phyloP scores from a whole-genome alignment of 1,139 yeast species.

The Yamadazyma dushanensis region DNA sequence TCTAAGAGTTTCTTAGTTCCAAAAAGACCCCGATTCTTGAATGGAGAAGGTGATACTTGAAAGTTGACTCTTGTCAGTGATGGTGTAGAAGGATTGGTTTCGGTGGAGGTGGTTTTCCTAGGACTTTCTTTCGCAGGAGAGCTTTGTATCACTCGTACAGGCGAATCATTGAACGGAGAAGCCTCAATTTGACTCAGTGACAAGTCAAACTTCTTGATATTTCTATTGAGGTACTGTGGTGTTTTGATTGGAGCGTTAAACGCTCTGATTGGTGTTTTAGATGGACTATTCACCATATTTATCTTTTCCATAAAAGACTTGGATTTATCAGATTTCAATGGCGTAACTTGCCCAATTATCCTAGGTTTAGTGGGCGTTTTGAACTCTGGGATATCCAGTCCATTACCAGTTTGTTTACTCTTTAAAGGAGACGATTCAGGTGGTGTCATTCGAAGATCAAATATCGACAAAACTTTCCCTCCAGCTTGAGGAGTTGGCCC shows the following conservation, averaged over 20 bases:
- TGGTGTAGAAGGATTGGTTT: constrained; percentile 6
- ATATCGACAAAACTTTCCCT: constrained; percentile 67
- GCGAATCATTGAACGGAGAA: constrained; percentile 11
- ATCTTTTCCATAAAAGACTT: constrained; percentile 15
- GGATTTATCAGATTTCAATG: constrained; percentile 8
- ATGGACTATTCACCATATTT: constrained; percentile 11
- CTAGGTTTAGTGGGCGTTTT: constrained; percentile 35
- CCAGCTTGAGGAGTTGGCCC: constrained; percentile 81
- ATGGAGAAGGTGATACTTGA: constrained; percentile 48
- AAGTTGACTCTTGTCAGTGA: constrained; percentile 21
- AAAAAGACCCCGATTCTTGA: constrained; percentile 36
- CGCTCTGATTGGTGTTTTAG: constrained; percentile 10
- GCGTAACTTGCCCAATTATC: constrained; percentile 11
- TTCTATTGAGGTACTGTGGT: constrained; percentile 34
- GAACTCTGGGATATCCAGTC: constrained; percentile 18
- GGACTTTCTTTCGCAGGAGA: background rate
- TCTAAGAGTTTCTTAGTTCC: constrained; percentile 23
- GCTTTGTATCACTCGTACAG: background rate
- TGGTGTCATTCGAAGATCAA: constrained; percentile 53
- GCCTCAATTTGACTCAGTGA: constrained; percentile 2
- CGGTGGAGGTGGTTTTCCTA: background rate
- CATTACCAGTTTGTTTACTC: constrained; percentile 9
- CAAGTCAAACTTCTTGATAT: constrained; percentile 23
- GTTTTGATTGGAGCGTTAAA: too few relatives aligned
- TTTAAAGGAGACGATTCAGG: constrained; percentile 47